Base-by-base conservation (phyloP, 768 basidiomycete genomes). In the Suillus plorans region DNA sequence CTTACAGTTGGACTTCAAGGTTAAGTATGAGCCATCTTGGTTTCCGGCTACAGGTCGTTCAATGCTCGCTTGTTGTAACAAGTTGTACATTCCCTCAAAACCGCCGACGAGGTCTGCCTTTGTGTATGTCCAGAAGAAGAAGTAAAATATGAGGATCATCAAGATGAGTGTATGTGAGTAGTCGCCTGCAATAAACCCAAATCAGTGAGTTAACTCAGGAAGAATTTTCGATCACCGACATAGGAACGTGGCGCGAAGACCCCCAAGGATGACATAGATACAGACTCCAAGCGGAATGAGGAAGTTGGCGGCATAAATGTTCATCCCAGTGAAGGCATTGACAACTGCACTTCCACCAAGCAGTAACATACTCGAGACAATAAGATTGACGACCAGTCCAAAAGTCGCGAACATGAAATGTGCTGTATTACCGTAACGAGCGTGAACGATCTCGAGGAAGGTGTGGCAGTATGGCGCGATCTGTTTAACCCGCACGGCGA, bases 281-380 rank as follows among this genome's bases (percentile, higher is more conserved):
- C 74, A 74, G 28, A 81, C 79, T 10, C 77, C 78, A 8, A 81
- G 65, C 1, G 81, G 80, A n/a, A 81, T 75, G 14, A 82, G 71
- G 70, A 80, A 78, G 44, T 74, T 71, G 13, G 79, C 77, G 1
- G 80, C 80, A 63, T 76, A 75, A 31, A 76, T 70, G 60, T 77
- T 78, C 72, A 80, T 80, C 9, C 79, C 80, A 22, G 80, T 80
- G 44, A 82, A 68, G 2, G 78, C 73, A 63, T 75, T 76, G 36
- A 82, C 77, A 10, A 77, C 77, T 10, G 78, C 73, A 14, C 76
- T 75, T 9, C 77, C 80, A 7, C 80, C 80, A 7, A 82, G 70
- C 5, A 81, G 69, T 18, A 81, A 67, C 60, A 71, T 73, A 22
- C 78, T 69, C 8, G 75, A 72, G 41, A 81, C 80, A 64, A 80